Conservation (phyloP, 306 rosid species). For the Heteromeles arbutifolia region DNA sequence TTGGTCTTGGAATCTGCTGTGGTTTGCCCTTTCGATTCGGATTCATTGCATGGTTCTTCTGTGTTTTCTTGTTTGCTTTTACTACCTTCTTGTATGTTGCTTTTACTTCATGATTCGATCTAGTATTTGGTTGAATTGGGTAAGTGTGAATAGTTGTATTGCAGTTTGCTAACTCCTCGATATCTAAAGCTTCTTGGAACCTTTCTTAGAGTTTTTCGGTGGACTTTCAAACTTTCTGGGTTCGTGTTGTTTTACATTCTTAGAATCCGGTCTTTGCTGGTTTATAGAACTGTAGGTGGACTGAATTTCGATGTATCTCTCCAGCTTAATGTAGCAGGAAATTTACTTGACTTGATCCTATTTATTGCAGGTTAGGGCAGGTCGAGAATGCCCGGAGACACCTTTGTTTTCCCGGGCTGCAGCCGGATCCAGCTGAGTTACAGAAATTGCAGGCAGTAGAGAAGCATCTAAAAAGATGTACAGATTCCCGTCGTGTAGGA, state of each 20-base stretch:
- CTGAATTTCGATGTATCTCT: not conserved
- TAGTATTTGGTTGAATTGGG: not conserved
- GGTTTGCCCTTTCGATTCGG: not conserved
- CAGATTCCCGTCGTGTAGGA: conserved; percentile 59
- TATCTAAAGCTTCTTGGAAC: not conserved
- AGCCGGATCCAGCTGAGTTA: conserved; percentile 50
- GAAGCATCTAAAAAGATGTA: conserved; percentile 67
- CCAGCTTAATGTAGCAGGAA: not conserved
- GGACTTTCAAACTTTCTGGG: not conserved
- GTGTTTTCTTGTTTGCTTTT: not conserved
- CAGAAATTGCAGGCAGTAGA: conserved; percentile 64
- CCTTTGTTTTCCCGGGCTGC: conserved; percentile 45
- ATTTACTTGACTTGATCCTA: not conserved
- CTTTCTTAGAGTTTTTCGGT: not conserved
- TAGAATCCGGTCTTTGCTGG: not conserved
- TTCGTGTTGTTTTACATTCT: not conserved
- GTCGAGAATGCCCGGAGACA: conserved; percentile 78
- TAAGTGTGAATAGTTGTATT: not conserved
- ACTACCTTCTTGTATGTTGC: not conserved
- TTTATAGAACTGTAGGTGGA: not conserved
- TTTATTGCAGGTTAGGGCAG: conserved; percentile 70
- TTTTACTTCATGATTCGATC: not conserved
- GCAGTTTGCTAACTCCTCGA: not conserved
- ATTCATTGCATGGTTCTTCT: not conserved
- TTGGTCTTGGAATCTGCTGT: conserved; percentile 18